These are phyloP conservation scores for Melampsora larici-populina DNA, from an alignment of 1,284 basidiomycete genomes.

Conservation along the genomic window DNA sequence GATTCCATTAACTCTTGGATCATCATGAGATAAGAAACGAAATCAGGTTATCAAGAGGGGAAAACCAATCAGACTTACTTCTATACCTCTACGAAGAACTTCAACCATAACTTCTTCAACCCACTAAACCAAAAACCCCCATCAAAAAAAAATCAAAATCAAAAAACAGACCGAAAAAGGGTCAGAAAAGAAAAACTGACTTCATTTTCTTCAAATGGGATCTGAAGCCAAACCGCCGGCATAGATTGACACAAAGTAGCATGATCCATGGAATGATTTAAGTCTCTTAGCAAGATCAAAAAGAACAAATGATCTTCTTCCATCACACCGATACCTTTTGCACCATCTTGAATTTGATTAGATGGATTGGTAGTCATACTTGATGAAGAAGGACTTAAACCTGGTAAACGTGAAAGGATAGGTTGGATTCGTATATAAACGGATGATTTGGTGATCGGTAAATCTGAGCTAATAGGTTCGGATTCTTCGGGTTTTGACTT, in stretches of 20 bases:
- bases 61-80: slow-evolving; percentile 55
- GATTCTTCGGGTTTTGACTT: not conserved
- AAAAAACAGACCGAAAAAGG: not conserved
- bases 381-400: slow-evolving; percentile 46
- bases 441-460: slow-evolving; percentile 67
- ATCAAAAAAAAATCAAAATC: not conserved
- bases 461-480: slow-evolving; percentile 1
- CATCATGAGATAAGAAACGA: no score
- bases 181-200: not conserved
- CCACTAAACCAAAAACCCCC: slow-evolving; percentile 59
- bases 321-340: slow-evolving; percentile 47
- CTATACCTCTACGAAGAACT: slow-evolving; percentile 71
- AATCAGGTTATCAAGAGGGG: no score
- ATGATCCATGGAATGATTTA: slow-evolving; percentile 70
- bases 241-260: slow-evolving; percentile 75
- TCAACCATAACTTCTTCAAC: slow-evolving; percentile 89
- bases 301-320: slow-evolving; percentile 70
- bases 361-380: slow-evolving; percentile 31
- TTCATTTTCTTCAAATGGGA: slow-evolving; percentile 79
- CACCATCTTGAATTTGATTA: no score
- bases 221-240: slow-evolving; percentile 73
- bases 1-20: no score
- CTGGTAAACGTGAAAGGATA: slow-evolving; percentile 64
- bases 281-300: slow-evolving; percentile 75
- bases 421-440: slow-evolving; percentile 93